Evolutionary conservation across 2,329 filamentous ascomycete species (phyloP), one percentile per base, ranked within the genome.

Genomic region (Fragosphaeria purpurea): DNA sequence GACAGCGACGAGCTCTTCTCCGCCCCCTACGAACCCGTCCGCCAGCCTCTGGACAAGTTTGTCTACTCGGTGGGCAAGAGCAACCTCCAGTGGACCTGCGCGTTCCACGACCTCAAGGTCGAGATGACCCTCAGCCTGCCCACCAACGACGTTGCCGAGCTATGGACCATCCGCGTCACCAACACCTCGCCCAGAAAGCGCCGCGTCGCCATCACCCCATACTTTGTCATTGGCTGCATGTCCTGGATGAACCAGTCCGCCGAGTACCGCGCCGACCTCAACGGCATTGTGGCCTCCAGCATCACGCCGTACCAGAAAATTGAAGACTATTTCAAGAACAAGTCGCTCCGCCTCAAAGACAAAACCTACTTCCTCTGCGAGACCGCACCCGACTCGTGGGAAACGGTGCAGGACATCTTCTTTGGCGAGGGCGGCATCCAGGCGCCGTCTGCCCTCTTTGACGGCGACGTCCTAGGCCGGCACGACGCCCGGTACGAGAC

Each of bases 211-310:
- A 62, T 79, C 34, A 77, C 76, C 52, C 75, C 76, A 0, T 78
- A 78, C 57, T 80, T 79, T 61, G 71, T 74, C 38, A 69, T 79
- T 48, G 76, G 76, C n/a, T 77, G 76, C 63, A 78, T 77, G 74
- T 79, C 76, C 11, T 79, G 76, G 76, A 80, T 79, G 76, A 79
- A 77, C 59, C 76, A 78, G 59, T 74, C 73, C 35, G 75, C 71
- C 38, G 71, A 75, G 55, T 79, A 73, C 66, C 67, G 70, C 30
- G 50, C 63, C 6, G 70, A 75, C 8, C 65, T 77, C 22, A 65
- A 66, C 30, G 76, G 72, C 31, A 65, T 80, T 10, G 67, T 80
- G 9, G 74, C 67, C 31, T 76, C 66, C 61, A 71, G 71, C 58
- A 70, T 77, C 53, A 77, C 75, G 1, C 76, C 76, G 0, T 79